Evolutionary conservation across 306 rosid genomes (phyloP).

Genomic region (Astragalus membranaceus): DNA sequence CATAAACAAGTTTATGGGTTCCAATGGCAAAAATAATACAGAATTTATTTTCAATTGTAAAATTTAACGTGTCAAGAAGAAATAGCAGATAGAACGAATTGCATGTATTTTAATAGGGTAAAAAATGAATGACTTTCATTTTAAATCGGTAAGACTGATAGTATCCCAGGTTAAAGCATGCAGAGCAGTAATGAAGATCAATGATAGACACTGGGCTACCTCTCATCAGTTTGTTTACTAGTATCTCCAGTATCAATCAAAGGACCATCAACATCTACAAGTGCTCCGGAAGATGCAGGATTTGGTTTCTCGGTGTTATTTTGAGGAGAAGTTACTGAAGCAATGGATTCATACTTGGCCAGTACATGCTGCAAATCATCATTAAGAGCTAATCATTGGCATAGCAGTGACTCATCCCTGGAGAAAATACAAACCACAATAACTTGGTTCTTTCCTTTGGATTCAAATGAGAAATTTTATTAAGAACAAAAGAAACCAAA

Average conservation of each 20-base stretch:
- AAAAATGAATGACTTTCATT: conserved; percentile 1
- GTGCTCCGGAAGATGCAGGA: conserved; percentile 42
- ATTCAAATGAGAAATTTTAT: too few relatives aligned
- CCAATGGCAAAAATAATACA: conserved; percentile 3
- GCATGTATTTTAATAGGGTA: background rate
- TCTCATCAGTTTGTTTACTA: too few relatives aligned
- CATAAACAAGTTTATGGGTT: background rate
- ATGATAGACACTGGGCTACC: too few relatives aligned
- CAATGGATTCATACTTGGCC: conserved; percentile 85
- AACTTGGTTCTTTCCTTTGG: too few relatives aligned
- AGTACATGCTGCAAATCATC: conserved; percentile 94
- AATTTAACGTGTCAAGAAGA: background rate
- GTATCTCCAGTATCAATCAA: conserved; percentile 77
- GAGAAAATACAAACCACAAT: too few relatives aligned
- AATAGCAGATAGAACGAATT: conserved; percentile 1
- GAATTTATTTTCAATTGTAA: conserved; percentile 9
- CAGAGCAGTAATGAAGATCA: too few relatives aligned
- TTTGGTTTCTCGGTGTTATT: conserved; percentile 42
- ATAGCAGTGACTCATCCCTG: too few relatives aligned
- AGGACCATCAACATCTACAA: conserved; percentile 57
- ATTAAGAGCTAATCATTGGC: conserved; percentile 92
- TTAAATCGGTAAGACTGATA: background rate
- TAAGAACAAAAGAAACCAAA: too few relatives aligned
- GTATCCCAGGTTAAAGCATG: too few relatives aligned
- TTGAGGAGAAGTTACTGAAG: conserved; percentile 59